Evolutionary conservation across 495 filamentous ascomycete genomes (phyloP), one percentile per base, ranked within the genome.

Genomic region (Letharia columbiana): DNA sequence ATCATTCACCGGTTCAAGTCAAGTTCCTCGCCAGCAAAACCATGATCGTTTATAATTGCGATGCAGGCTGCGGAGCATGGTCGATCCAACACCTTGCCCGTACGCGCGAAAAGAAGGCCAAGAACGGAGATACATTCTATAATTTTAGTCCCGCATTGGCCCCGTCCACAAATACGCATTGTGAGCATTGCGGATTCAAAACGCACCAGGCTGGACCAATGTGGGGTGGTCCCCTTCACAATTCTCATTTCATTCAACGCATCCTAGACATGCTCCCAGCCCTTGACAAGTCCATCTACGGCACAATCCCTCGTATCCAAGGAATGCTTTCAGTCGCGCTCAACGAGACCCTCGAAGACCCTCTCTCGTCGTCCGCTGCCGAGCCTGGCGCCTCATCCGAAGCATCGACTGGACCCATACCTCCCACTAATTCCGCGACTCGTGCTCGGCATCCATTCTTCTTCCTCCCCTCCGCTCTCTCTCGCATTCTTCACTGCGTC

Each of bases 11-110:
- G 0, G 86, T 84, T 0, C 85, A 91, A 64, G 92, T 97, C 63
- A 99, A 99, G 72, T 91, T 92, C 64, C 81, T 90, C 18, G 88
- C 89, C 4, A 87, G 90, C 28, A 96, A 91, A 72, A 95, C 89
- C 0, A 96, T 99, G 91, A 61, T 95, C 0, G 89, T 96, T 3
- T 96, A 96, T 77, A 90, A 84, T 70, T 99, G 94, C 71, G 91
- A 96, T 71, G 72, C 79, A 4, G 94, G 94, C 40, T 99, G 94
- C 73, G 91, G 91, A 10, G 86, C 92, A 18, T 97, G 91, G 90
- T 80, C 83, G 6, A 90, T 83, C 0, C 92, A 98, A 69, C 82
- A 82, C 28, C 69, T 98, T 23, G 88, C 85, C 39, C 82, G 83
- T 40, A 86, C 87, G 57, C 87, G 83, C 68, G 72, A 81, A 20